These are phyloP conservation scores for Sonneratia caseolaris DNA, from an alignment of 345 rosid genomes.

Conservation along the genomic window DNA sequence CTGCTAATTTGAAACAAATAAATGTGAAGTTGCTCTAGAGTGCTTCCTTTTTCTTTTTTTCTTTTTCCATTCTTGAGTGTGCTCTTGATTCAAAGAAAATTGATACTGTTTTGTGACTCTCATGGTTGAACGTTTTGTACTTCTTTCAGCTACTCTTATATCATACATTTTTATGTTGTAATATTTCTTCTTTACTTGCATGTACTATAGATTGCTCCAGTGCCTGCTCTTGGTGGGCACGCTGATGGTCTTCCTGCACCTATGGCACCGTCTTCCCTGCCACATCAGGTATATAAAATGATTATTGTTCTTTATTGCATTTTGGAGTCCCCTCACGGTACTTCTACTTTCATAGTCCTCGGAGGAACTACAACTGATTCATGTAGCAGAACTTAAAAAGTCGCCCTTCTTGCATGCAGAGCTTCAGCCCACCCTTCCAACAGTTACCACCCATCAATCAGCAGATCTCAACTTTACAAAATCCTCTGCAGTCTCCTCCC, in stretches of 20 bases:
- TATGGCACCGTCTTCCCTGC: slow-evolving; percentile 30
- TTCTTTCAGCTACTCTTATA: background rate
- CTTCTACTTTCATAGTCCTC: background rate
- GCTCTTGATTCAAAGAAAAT: background rate
- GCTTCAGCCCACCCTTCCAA: slow-evolving; percentile 31
- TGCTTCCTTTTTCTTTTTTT: background rate
- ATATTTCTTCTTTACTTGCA: slow-evolving; percentile 5
- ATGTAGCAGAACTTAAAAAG: background rate
- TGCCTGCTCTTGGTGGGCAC: slow-evolving; percentile 50
- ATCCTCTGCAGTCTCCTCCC: slow-evolving; percentile 57
- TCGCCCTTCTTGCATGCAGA: slow-evolving; percentile 13
- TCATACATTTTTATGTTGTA: background rate
- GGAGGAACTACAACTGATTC: background rate
- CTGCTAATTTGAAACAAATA: background rate
- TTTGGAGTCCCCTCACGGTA: background rate
- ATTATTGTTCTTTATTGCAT: background rate
- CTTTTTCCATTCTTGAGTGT: too few species aligned
- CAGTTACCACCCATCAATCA: slow-evolving; percentile 38
- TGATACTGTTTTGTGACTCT: background rate
- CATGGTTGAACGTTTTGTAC: background rate
- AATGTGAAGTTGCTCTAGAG: background rate
- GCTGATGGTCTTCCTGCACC: slow-evolving; percentile 45
- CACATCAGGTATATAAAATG: slow-evolving; percentile 32
- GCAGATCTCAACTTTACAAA: slow-evolving; percentile 59
- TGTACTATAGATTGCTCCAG: slow-evolving; percentile 9